These are phyloP conservation scores for Blepharisma japonicum DNA, from an alignment of 73 alveolate genomes.

Conservation along the genomic window DNA sequence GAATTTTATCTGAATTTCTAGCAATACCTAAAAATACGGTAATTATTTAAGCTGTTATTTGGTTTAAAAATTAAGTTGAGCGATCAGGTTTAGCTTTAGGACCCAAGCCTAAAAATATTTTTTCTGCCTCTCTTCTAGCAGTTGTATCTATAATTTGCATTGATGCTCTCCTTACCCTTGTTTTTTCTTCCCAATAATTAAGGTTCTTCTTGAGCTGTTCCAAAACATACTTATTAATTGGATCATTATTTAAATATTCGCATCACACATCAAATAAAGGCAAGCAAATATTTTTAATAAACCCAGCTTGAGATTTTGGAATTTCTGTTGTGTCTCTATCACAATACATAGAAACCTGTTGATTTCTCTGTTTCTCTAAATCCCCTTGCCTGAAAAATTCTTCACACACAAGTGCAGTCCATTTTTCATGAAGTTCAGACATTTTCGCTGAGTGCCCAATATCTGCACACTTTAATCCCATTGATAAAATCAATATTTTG, in stretches of 20 bases:
- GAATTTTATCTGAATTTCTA: no score
- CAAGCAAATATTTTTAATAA: not conserved
- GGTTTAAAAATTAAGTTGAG: no score
- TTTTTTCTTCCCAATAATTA: no score
- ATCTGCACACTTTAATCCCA: slow-evolving; percentile 1
- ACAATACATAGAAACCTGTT: slow-evolving; percentile 5
- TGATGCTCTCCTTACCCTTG: no score
- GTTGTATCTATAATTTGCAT: no score
- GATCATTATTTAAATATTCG: not conserved
- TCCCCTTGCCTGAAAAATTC: not conserved
- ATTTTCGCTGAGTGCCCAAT: not conserved
- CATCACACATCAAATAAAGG: slow-evolving; percentile 18
- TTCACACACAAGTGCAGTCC: not conserved
- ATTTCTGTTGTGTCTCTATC: slow-evolving; percentile 5
- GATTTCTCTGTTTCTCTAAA: not conserved
- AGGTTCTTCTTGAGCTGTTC: not conserved
- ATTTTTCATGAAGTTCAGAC: not conserved
- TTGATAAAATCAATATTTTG: not conserved
- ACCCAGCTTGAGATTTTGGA: not conserved
- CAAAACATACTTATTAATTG: slow-evolving; percentile 4
- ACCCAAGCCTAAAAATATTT: no score
- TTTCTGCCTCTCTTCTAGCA: no score
- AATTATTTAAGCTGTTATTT: no score
- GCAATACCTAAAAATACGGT: no score
- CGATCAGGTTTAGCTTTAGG: no score